Percentiles rank a stretch among this genome's conserved stretches.
These are phyloP conservation scores for Calonectria leucothoes DNA, from an alignment of 2,329 filamentous ascomycete genomes.

Conservation along the genomic window DNA sequence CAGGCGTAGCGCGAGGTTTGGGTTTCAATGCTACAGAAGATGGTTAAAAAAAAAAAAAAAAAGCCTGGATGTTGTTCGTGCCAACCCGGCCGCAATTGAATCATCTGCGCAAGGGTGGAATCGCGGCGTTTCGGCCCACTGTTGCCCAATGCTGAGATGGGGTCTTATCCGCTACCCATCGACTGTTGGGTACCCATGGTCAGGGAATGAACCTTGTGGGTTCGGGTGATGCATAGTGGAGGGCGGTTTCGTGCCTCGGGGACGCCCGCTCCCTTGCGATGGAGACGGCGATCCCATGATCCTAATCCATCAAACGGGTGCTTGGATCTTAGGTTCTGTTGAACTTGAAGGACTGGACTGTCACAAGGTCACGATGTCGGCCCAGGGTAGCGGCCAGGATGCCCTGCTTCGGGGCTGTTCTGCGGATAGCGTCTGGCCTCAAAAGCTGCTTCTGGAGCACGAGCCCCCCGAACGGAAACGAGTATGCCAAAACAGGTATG, in stretches of 20 bases:
- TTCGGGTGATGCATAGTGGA: conserved; percentile 2
- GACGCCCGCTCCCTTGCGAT: neutral
- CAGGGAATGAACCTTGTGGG: conserved; percentile 9
- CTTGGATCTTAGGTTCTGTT: conserved; percentile 16
- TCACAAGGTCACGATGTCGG: neutral
- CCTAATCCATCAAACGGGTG: conserved; percentile 5
- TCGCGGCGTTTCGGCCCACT: conserved; percentile 12
- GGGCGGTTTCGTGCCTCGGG: conserved; percentile 5
- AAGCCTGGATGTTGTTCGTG: neutral
- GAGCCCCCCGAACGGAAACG: neutral
- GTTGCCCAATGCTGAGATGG: conserved; percentile 19
- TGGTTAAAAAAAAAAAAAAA: neutral
- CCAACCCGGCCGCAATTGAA: neutral
- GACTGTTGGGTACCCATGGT: conserved; percentile 14
- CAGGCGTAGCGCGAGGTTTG: conserved; percentile 12
- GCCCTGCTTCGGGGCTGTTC: neutral
- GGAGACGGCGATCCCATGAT: conserved; percentile 16
- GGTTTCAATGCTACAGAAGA: conserved; percentile 14
- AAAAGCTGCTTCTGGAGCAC: conserved; percentile 1
- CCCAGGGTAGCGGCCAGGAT: neutral
- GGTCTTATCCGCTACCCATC: neutral
- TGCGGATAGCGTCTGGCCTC: conserved; percentile 6
- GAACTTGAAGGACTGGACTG: neutral
- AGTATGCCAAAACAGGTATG: neutral
- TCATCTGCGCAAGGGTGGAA: neutral